Percentiles rank a stretch among this genome's conserved stretches.
These are phyloP conservation scores for Ogataea populi-albae DNA, from an alignment of 805 yeast species.

Conservation along the genomic window DNA sequence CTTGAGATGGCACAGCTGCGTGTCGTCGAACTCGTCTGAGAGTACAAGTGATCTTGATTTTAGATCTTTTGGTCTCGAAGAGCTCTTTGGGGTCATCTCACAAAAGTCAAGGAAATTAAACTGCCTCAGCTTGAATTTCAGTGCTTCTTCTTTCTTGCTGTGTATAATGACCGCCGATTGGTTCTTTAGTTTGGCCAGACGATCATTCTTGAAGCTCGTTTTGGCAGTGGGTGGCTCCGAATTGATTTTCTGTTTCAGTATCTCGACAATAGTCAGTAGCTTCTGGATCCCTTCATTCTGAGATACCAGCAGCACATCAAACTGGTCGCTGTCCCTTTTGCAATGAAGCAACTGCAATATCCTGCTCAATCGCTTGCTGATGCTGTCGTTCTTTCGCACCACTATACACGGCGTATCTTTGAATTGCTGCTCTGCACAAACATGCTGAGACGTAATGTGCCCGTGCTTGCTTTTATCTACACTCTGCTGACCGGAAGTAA, in stretches of 20 bases:
- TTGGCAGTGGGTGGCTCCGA: slow-evolving; percentile 1
- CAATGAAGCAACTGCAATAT: slow-evolving; percentile 11
- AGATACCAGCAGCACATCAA: slow-evolving; percentile 19
- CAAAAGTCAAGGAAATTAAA: slow-evolving; percentile 25
- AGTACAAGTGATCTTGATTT: background rate
- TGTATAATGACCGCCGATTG: slow-evolving; percentile 4
- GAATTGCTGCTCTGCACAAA: no score
- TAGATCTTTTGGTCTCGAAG: background rate
- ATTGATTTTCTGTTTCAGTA: slow-evolving; percentile 27
- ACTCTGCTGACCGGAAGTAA: no score
- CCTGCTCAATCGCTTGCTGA: slow-evolving; percentile 18
- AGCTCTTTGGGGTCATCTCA: slow-evolving; percentile 3
- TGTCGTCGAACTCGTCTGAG: slow-evolving; percentile 3
- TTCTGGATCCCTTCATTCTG: slow-evolving; percentile 27
- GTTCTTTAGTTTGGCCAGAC: slow-evolving; percentile 13
- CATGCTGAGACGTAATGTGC: no score
- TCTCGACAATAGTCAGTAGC: slow-evolving; percentile 29
- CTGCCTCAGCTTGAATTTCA: slow-evolving; percentile 14
- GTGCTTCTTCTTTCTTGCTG: slow-evolving; percentile 3
- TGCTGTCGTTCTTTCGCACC: slow-evolving; percentile 24
- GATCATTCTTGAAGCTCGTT: slow-evolving; percentile 11
- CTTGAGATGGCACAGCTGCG: slow-evolving; percentile 11
- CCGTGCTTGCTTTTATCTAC: no score
- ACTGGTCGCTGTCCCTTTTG: slow-evolving; percentile 1
- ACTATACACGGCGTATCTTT: no score